phyloP scores from a whole-genome alignment of 768 basidiomycete genomes.

The Thelephora ganbajun region DNA sequence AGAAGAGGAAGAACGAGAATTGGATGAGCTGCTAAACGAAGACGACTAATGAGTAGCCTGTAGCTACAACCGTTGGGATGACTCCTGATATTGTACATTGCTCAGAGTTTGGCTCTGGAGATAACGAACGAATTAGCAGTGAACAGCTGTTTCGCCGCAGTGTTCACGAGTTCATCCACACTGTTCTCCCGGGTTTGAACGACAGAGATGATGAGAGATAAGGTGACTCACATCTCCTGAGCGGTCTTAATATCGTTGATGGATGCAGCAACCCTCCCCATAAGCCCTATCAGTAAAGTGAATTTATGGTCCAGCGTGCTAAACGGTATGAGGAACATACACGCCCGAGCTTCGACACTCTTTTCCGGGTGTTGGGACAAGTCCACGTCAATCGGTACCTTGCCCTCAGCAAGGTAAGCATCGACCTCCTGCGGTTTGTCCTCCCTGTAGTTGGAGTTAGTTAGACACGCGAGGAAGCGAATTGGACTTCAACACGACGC shows the following conservation, averaged over 20 bases:
- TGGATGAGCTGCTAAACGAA: constrained; percentile 66
- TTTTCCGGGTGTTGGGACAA: constrained; percentile 54
- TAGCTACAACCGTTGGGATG: too few relatives aligned
- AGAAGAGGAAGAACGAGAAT: constrained; percentile 81
- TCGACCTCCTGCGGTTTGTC: constrained; percentile 45
- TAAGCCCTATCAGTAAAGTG: constrained; percentile 36
- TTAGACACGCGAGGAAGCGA: neutral
- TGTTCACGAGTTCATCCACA: constrained; percentile 70
- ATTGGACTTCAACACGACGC: constrained; percentile 9
- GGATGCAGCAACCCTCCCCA: constrained; percentile 66
- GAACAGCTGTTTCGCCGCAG: constrained; percentile 46
- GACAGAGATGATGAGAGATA: constrained; percentile 1
- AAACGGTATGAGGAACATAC: constrained; percentile 24
- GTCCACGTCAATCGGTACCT: constrained; percentile 67
- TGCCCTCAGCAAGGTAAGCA: constrained; percentile 43
- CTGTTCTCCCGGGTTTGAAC: constrained; percentile 21
- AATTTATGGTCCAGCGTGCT: constrained; percentile 1
- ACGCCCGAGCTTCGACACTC: constrained; percentile 41
- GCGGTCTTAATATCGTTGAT: constrained; percentile 78
- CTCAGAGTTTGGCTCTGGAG: constrained; percentile 37
- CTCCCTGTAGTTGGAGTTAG: constrained; percentile 31
- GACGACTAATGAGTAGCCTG: constrained; percentile 5
- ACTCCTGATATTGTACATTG: neutral
- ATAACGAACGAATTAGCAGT: constrained; percentile 27
- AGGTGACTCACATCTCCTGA: constrained; percentile 53